These are phyloP conservation scores for Metarhizium anisopliae DNA, from an alignment of 2,329 filamentous ascomycete species.

Conservation along the genomic window DNA sequence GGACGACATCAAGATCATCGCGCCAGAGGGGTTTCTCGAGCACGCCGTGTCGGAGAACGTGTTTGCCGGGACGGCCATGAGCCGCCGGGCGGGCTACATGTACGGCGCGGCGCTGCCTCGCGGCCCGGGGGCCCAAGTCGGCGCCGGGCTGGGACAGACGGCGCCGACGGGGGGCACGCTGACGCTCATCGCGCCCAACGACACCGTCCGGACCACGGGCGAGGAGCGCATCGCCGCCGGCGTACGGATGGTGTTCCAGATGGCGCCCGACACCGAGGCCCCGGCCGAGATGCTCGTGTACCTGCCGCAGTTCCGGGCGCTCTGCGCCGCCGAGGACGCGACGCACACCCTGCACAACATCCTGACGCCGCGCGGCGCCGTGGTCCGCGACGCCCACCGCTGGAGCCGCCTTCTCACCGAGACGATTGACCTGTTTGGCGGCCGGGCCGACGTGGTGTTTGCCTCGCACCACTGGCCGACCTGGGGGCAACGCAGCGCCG, in stretches of 20 bases:
- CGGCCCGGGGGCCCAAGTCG: constrained; percentile 24
- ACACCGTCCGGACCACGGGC: constrained; percentile 21
- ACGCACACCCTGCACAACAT: constrained; percentile 33
- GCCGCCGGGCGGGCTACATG: constrained; percentile 28
- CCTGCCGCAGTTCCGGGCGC: constrained; percentile 26
- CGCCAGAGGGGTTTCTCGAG: constrained; percentile 29
- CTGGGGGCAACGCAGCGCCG: constrained; percentile 21
- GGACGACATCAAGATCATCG: constrained; percentile 17
- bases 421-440: constrained; percentile 24
- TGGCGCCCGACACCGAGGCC: constrained; percentile 31
- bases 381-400: constrained; percentile 28
- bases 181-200: constrained; percentile 25
- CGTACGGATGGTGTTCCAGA: constrained; percentile 28
- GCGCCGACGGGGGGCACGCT: constrained; percentile 19
- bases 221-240: constrained; percentile 23
- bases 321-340: constrained; percentile 29
- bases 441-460: constrained; percentile 24
- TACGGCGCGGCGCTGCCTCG: constrained; percentile 24
- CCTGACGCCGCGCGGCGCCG: constrained; percentile 29
- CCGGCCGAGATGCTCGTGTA: constrained; percentile 32
- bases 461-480: constrained; percentile 33
- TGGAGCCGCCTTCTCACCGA: constrained; percentile 30
- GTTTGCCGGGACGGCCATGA: constrained; percentile 28
- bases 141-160: constrained; percentile 25
- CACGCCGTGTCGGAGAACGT: constrained; percentile 29